Base-by-base conservation (phyloP, 371 early-diverging fungal genomes). In the Lichtheimia hyalospora region DNA sequence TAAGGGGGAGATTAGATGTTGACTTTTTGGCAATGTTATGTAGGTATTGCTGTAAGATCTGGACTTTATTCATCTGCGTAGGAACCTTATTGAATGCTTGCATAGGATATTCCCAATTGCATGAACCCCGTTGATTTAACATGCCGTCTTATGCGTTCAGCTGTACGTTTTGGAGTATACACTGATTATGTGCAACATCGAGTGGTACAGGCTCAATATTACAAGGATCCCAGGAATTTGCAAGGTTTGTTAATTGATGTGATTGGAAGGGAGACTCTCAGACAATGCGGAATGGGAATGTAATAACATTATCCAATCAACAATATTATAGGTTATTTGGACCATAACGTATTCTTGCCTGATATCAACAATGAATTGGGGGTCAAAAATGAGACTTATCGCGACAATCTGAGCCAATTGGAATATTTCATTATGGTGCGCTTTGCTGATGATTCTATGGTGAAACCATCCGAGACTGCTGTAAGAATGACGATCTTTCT, bases 141-240 rank as follows among this genome's bases (percentile, higher is more conserved):
- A 13, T 94, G 94, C 69, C 57, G 62, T 23, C 60, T 90, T 25
- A 90, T 90, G 86, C 77, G 91, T 15, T 67, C 79, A 5, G 74
- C 91, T 43, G 82, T 91, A 1, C 73, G 77, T 10, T 60, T 69
- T 13, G 92, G 94, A 3, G 95, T 86, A 3, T 97, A 97, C 69
- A 74, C 88, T 20, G 74, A 81, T 39, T 94, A 89, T 73, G 84
- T 95, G 15, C 92, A 92, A 39, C 77, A 85, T 58, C 87, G 87
- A 51, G 75, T 95, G 12, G 81, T 97, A 14, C 98, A 94, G 73
- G 97, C 97, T 2, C 96, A 96, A 72, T 97, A 96, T 63, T 95
- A 81, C 69, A 92, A 88, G 65, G 88, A 91, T 62, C 87, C 87
- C 0, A 65, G 50, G 6, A 81, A 85, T 18, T 27, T 84, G 14